Percentiles rank a stretch among this genome's conserved stretches.
Conservation (phyloP, 495 filamentous ascomycete genomes). For the Hypoxylon cercidicola region DNA sequence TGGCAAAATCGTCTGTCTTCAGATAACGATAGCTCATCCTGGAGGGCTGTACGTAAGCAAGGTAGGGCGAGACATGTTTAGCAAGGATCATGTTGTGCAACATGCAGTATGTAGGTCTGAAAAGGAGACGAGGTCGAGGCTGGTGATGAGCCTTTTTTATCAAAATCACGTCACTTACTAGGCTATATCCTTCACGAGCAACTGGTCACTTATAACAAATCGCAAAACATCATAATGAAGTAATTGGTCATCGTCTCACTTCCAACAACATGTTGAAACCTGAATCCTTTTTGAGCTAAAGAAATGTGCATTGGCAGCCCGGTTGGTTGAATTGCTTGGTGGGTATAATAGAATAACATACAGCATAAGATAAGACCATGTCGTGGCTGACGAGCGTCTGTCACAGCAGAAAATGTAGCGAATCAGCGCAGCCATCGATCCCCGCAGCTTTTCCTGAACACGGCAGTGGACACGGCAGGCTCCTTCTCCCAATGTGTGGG, state of each 20-base stretch:
- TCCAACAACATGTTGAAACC: slow-evolving; percentile 16
- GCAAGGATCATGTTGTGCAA: slow-evolving; percentile 13
- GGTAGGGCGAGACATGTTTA: slow-evolving; percentile 28
- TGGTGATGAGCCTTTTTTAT: not conserved
- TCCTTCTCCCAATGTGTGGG: slow-evolving; percentile 42
- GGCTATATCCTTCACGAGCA: not conserved
- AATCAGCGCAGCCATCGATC: slow-evolving; percentile 38
- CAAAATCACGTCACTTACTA: not conserved
- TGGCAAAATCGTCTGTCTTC: too few species aligned
- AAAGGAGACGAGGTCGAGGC: not conserved
- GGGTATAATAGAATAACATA: slow-evolving; percentile 26
- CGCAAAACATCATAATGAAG: slow-evolving; percentile 17
- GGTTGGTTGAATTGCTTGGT: slow-evolving; percentile 18
- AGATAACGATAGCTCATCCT: slow-evolving; percentile 14
- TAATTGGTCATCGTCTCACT: slow-evolving; percentile 20
- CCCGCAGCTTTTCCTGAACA: slow-evolving; percentile 41
- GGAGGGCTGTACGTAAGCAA: slow-evolving; percentile 24
- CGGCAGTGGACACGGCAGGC: slow-evolving; percentile 40
- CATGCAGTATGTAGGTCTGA: slow-evolving; percentile 16
- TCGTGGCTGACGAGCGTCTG: slow-evolving; percentile 25
- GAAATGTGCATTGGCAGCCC: slow-evolving; percentile 6
- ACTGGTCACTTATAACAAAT: not conserved
- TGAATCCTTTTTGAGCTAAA: slow-evolving; percentile 12
- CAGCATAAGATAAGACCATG: slow-evolving; percentile 33
- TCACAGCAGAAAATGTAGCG: slow-evolving; percentile 12